Base-by-base conservation (phyloP, 495 filamentous ascomycete genomes). In the Penicillium herquei region DNA sequence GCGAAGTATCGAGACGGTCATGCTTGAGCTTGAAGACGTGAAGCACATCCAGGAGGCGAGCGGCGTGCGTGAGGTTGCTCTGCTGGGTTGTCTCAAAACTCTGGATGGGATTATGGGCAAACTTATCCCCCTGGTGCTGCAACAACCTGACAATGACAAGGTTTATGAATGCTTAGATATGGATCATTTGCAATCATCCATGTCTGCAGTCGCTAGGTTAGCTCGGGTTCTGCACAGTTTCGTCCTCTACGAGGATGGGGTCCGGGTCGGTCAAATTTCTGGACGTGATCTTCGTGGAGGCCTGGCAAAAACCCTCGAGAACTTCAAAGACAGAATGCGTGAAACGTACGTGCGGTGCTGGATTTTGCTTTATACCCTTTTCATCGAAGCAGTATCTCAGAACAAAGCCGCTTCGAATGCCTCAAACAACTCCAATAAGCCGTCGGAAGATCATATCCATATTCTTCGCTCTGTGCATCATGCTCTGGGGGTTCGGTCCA, bases 271-370 rank as follows among this genome's bases (percentile, higher is more conserved):
- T 3, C 87, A 89, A 70, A 80, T 74, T 3, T 73, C 68, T 11
- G 65, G 67, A 6, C 66, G 70, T 34, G 69, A 70, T 54, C 59
- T 77, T 48, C 78, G 73, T 33, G 74, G 64, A 51, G 66, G 64
- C 33, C 62, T 79, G 12, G 75, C 74, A 7, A 77, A 70, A 55
- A 78, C 70, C 16, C 66, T 77, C 0, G 76, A 81, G 49, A 75
- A 73, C 11, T 87, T 90, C 56, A 79, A 85, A 45, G 83, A 81
- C 21, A 91, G 86, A 65, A 81, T 96, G 39, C 84, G 90, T 35
- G 92, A 97, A 54, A 89, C 96, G 81, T 88, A 96, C 58, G 86
- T 98, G 7, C 84, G 89, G 40, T 85, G 85, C 30, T 98, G 94
- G 92, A 87, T 87, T 9, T 70, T 97, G 32, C 83, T 88, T 52